Percentiles rank a stretch among this genome's conserved stretches.
These are phyloP conservation scores for Quercus variabilis DNA, from an alignment of 306 rosid genomes.

Conservation along the genomic window DNA sequence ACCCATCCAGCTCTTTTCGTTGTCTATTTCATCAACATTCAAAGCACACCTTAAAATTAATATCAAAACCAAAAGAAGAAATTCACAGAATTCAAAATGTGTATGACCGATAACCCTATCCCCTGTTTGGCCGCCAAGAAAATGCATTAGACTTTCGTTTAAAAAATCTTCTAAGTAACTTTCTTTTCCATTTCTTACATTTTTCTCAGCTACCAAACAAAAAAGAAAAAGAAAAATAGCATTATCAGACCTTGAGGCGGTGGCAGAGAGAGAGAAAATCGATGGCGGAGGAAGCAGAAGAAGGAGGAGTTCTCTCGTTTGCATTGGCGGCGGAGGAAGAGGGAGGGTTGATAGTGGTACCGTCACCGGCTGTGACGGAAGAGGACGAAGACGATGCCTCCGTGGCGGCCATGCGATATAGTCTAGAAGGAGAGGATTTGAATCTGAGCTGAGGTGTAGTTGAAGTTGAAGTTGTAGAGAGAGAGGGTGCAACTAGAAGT, in stretches of 20 bases:
- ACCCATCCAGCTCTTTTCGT: conserved; percentile 91
- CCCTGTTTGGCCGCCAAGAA: neutral
- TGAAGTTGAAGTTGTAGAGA: conserved; percentile 12
- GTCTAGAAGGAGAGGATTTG: conserved; percentile 22
- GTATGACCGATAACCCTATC: neutral
- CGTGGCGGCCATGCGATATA: conserved; percentile 42
- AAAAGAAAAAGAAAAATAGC: neutral
- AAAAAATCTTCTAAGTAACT: neutral
- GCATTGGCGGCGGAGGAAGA: conserved; percentile 22
- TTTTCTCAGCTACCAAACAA: neutral
- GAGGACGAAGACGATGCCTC: conserved; percentile 22
- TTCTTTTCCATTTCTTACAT: neutral
- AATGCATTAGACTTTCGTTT: too few relatives aligned
- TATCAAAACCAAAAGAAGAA: neutral
- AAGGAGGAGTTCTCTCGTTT: conserved; percentile 29
- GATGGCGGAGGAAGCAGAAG: conserved; percentile 59
- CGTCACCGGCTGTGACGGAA: conserved; percentile 23
- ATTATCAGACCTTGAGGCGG: conserved; percentile 58
- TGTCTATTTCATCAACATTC: conserved; percentile 37
- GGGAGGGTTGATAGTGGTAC: neutral
- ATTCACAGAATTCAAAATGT: neutral
- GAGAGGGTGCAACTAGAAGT: neutral
- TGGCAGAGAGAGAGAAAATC: conserved; percentile 85
- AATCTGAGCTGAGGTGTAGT: conserved; percentile 1
- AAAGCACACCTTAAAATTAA: neutral